Conservation (phyloP, 2,329 filamentous ascomycete species). For the Aspergillus sp. region DNA sequence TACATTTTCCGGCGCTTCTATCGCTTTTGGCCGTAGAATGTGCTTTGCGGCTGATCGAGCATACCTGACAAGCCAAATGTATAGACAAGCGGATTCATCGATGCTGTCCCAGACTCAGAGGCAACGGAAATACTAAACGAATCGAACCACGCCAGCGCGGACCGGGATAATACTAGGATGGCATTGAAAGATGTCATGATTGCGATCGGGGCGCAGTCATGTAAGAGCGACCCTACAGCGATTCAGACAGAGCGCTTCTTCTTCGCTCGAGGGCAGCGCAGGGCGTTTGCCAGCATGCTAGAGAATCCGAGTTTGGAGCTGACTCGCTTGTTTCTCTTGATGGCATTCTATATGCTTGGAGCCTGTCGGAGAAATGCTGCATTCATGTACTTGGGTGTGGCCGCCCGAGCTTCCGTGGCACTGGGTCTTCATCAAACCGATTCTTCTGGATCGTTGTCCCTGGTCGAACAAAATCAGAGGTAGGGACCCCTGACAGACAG, state of each 20-base stretch:
- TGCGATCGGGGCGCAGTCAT: constrained; percentile 51
- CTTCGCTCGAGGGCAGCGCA: constrained; percentile 46
- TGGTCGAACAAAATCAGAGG: constrained; percentile 15
- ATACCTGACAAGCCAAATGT: not conserved
- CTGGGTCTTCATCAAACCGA: constrained; percentile 51
- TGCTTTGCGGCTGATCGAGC: too few relatives aligned
- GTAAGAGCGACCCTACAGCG: constrained; percentile 21
- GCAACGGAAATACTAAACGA: constrained; percentile 18
- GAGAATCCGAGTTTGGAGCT: constrained; percentile 52
- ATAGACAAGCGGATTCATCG: constrained; percentile 40
- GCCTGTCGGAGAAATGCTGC: constrained; percentile 57
- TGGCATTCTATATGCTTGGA: constrained; percentile 57
- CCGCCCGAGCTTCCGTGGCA: constrained; percentile 53
- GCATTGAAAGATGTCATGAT: constrained; percentile 42
- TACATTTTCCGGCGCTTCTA: not conserved
- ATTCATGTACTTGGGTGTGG: constrained; percentile 61
- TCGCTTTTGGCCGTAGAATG: too few relatives aligned
- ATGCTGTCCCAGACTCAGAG: constrained; percentile 23
- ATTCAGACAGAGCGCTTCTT: constrained; percentile 33
- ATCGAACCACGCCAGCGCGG: constrained; percentile 7
- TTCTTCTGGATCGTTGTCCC: constrained; percentile 6
- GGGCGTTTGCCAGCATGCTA: constrained; percentile 48
- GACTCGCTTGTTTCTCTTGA: constrained; percentile 50
- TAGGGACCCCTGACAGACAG: constrained; percentile 15
- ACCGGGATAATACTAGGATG: constrained; percentile 18